A percentile compares a stretch with the other conserved stretches of the same genome.
phyloP scores from a whole-genome alignment of 148 eudicot species.

The Cornus florida region DNA sequence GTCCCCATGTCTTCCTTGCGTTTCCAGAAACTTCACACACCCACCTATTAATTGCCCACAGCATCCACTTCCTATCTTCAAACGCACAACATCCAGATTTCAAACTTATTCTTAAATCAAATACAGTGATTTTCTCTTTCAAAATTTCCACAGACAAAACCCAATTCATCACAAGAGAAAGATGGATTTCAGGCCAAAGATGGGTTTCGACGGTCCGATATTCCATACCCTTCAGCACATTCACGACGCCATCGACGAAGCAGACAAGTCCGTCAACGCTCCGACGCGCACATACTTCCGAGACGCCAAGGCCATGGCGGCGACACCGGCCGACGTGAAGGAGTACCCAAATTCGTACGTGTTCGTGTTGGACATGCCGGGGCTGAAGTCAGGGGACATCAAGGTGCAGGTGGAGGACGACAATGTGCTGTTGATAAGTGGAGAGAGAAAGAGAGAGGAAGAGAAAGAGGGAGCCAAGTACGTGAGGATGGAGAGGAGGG shows the following conservation, averaged over 20 bases:
- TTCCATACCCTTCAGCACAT: constrained; percentile 51
- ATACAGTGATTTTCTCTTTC: not conserved
- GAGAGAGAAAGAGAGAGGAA: constrained; percentile 62
- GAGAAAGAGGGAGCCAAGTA: constrained; percentile 60
- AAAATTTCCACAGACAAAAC: no score
- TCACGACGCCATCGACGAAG: constrained; percentile 33
- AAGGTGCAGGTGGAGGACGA: constrained; percentile 70
- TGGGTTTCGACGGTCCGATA: constrained; percentile 50
- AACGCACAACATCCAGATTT: no score
- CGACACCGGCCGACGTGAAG: constrained; percentile 63
- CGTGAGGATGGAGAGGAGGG: constrained; percentile 68
- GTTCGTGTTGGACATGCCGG: constrained; percentile 78
- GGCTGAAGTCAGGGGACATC: constrained; percentile 54
- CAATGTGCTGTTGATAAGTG: constrained; percentile 57
- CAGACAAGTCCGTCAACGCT: constrained; percentile 32
- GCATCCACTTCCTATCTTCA: no score
- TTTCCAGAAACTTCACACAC: constrained; percentile 26
- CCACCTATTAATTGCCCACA: constrained; percentile 1
- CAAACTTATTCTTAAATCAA: no score
- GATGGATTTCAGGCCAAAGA: constrained; percentile 55
- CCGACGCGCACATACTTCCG: constrained; percentile 55
- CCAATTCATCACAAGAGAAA: constrained; percentile 5
- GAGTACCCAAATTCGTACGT: constrained; percentile 56
- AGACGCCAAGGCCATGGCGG: constrained; percentile 69
- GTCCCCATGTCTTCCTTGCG: not conserved